phyloP scores from a whole-genome alignment of 768 basidiomycete genomes.

The Tephrocybe sp. region DNA sequence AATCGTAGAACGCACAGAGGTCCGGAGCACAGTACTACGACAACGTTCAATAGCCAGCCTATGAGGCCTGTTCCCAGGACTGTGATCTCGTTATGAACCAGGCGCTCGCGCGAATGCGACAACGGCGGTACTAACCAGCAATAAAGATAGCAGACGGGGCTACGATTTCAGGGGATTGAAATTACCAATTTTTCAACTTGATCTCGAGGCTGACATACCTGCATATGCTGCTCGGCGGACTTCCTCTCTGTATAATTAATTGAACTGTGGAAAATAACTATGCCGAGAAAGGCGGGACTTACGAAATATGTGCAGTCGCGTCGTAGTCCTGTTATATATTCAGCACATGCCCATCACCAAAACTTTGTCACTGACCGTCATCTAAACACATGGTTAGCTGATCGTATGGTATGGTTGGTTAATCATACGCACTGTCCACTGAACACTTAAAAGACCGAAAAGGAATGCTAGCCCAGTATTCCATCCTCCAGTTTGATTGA shows the following conservation, averaged over 20 bases:
- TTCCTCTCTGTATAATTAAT: conserved; percentile 55
- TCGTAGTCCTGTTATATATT: conserved; percentile 60
- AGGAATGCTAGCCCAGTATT: conserved; percentile 80
- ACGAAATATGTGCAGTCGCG: conserved; percentile 83
- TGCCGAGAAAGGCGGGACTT: conserved; percentile 25
- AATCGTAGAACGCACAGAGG: conserved; percentile 48
- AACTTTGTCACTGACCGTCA: conserved; percentile 46
- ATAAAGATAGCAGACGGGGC: conserved; percentile 31
- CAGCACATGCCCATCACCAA: conserved; percentile 5
- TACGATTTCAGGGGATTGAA: not conserved
- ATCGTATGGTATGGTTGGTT: not conserved
- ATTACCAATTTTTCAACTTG: too few relatives aligned
- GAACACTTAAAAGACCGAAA: conserved; percentile 82
- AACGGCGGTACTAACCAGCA: conserved; percentile 14
- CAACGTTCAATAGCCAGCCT: conserved; percentile 88
- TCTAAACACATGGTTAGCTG: conserved; percentile 33
- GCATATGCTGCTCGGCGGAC: conserved; percentile 80
- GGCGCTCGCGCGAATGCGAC: too few relatives aligned
- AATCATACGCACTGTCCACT: conserved; percentile 69
- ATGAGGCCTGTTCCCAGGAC: conserved; percentile 76
- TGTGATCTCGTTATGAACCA: conserved; percentile 15
- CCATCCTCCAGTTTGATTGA: conserved; percentile 82
- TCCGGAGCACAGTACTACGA: conserved; percentile 82
- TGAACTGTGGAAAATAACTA: not conserved
- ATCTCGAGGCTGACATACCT: conserved; percentile 41